These are phyloP conservation scores for Hanseniaspora mollemarum DNA, from an alignment of 805 yeast genomes.

Conservation along the genomic window DNA sequence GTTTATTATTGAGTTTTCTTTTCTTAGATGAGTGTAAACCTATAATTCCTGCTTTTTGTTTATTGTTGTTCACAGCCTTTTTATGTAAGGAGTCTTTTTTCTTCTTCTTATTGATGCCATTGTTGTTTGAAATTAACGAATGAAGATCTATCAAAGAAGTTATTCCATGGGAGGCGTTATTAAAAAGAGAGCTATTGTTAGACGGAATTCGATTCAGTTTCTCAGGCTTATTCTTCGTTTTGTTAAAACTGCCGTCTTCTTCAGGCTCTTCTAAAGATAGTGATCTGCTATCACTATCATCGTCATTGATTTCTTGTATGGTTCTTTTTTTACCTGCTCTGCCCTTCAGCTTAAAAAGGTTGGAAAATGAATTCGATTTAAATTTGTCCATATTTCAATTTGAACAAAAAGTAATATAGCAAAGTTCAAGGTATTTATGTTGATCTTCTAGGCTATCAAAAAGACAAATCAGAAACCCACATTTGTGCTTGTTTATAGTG, in stretches of 20 bases:
- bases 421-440: too few species aligned
- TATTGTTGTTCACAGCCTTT: constrained; percentile 13
- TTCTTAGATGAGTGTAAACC: constrained; percentile 4
- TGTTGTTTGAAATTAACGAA: constrained; percentile 4
- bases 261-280: not conserved
- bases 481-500: too few species aligned
- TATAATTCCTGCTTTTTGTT: constrained; percentile 7
- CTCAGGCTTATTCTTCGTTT: not conserved
- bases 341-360: constrained; percentile 26
- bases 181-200: not conserved
- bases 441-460: not conserved
- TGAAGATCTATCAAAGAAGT: constrained; percentile 12
- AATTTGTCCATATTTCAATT: constrained; percentile 16
- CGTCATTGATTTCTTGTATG: constrained; percentile 2
- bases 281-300: constrained; percentile 2
- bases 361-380: constrained; percentile 24
- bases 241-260: too few species aligned
- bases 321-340: constrained; percentile 21
- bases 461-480: too few species aligned
- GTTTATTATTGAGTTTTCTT: constrained; percentile 12
- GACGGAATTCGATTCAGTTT: not conserved
- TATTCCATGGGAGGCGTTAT: constrained; percentile 5
- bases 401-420: too few species aligned
- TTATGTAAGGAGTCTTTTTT: constrained; percentile 6
- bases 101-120: constrained; percentile 2